phyloP scores from a whole-genome alignment of 2,329 filamentous ascomycete species.

The Apiospora hydei region DNA sequence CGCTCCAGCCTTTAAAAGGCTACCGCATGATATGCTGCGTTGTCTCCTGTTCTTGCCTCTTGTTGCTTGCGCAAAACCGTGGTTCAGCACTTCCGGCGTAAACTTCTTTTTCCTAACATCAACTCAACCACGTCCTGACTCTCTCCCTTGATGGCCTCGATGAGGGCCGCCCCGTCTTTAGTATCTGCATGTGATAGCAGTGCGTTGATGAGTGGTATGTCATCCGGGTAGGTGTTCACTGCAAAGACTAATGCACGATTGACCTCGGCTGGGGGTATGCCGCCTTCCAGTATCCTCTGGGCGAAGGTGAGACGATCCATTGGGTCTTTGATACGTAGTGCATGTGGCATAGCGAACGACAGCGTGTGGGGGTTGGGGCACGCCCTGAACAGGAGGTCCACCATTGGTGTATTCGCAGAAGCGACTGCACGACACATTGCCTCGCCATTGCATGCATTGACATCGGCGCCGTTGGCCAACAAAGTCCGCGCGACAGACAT shows the following conservation, averaged over 20 bases:
- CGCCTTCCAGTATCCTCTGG: constrained; percentile 56
- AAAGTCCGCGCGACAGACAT: constrained; percentile 55
- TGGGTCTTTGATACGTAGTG: constrained; percentile 57
- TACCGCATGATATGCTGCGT: constrained; percentile 53
- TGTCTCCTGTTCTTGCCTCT: constrained; percentile 47
- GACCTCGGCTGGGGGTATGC: constrained; percentile 55
- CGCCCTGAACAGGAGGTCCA: constrained; percentile 56
- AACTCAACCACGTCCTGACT: constrained; percentile 54
- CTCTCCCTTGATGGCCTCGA: constrained; percentile 53
- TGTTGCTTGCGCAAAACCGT: constrained; percentile 52
- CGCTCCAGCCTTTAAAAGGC: constrained; percentile 55
- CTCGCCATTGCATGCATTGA: constrained; percentile 60
- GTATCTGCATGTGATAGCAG: constrained; percentile 57
- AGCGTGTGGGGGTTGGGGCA: constrained; percentile 52
- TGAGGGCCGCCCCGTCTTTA: constrained; percentile 57
- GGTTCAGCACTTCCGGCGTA: constrained; percentile 47
- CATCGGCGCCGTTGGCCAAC: constrained; percentile 58
- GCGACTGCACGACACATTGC: constrained; percentile 60
- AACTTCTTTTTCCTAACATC: constrained; percentile 51
- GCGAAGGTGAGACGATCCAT: constrained; percentile 60
- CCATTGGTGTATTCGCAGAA: constrained; percentile 52
- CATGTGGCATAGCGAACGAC: constrained; percentile 58
- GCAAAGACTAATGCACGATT: constrained; percentile 61
- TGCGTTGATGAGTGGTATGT: constrained; percentile 55
- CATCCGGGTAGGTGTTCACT: constrained; percentile 55